Evolutionary conservation across 345 rosid species (phyloP), one percentile per base, ranked within the genome.

Genomic region (Rhodamnia argentea): DNA sequence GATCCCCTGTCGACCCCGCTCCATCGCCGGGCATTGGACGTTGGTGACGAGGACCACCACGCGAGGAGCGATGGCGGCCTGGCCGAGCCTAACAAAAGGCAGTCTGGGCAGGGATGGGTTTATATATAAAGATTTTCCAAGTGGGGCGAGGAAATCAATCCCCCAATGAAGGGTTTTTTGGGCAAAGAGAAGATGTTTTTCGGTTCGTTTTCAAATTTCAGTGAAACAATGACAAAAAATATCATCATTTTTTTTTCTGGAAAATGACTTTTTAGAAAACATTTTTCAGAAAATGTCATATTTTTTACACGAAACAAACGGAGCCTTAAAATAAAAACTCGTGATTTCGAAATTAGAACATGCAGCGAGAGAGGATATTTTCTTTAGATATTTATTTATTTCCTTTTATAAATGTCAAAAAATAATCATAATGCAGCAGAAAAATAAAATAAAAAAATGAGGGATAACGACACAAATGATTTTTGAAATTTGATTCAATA

Each of bases 151-250:
- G n/a, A 60, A 27, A 7, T 60, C 20, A 13, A 1, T n/a, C 13
- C 14, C 8, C 2, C 27, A 13, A 60, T 0, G 13, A 27, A 7
- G 15, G 4, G 16, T 18, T 0, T 6, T 27, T 0, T 4, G 32
- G 18, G n/a, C 13, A 5, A 13, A 29, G 70, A n/a, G n/a, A n/a
- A n/a, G n/a, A n/a, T n/a, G n/a, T n/a, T n/a, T n/a, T n/a, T n/a
- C n/a, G n/a, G n/a, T n/a, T n/a, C n/a, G n/a, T n/a, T n/a, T n/a
- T n/a, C n/a, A n/a, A n/a, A n/a, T n/a, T n/a, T n/a, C n/a, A n/a
- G n/a, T n/a, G n/a, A n/a, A n/a, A n/a, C n/a, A n/a, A n/a, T n/a
- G n/a, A n/a, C n/a, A n/a, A n/a, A n/a, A n/a, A n/a, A n/a, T n/a
- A n/a, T n/a, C n/a, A n/a, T n/a, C n/a, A n/a, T n/a, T n/a, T n/a